These are phyloP conservation scores for Samsoniella hepiali DNA, from an alignment of 2,329 filamentous ascomycete species.

Conservation along the genomic window DNA sequence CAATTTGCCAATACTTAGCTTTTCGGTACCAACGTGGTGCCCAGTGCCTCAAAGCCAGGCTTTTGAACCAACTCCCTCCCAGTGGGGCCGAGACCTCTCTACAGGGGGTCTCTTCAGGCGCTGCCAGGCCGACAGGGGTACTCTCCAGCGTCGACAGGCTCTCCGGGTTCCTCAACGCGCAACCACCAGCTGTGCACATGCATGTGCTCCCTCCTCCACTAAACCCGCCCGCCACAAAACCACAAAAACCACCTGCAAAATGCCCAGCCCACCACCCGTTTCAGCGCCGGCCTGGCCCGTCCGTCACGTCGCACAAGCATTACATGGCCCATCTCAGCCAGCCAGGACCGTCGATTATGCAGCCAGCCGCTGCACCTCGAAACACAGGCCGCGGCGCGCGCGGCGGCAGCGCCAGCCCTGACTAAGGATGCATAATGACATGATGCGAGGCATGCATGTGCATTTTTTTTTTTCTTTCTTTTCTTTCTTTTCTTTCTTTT, in stretches of 20 bases:
- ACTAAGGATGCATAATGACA: neutral
- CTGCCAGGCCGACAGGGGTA: no score
- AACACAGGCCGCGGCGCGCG: neutral
- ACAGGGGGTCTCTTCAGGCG: no score
- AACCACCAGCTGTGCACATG: neutral
- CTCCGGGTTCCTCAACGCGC: no score
- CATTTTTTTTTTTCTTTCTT: neutral
- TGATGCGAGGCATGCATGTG: neutral
- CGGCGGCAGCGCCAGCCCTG: neutral
- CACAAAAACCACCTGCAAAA: neutral
- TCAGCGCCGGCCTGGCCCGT: neutral
- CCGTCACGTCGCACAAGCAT: neutral
- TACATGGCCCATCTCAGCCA: no score
- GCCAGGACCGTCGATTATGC: neutral
- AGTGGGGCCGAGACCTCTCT: neutral
- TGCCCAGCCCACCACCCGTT: neutral
- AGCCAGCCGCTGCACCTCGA: neutral
- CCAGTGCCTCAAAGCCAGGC: neutral
- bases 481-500: neutral
- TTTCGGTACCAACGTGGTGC: no score
- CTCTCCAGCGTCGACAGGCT: neutral
- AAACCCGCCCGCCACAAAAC: neutral
- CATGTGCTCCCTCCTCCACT: neutral
- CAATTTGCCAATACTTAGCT: no score
- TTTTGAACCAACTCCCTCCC: neutral